Conservation (phyloP, 2,329 filamentous ascomycete genomes). For the Aspergillus pseudoviridinutans region DNA sequence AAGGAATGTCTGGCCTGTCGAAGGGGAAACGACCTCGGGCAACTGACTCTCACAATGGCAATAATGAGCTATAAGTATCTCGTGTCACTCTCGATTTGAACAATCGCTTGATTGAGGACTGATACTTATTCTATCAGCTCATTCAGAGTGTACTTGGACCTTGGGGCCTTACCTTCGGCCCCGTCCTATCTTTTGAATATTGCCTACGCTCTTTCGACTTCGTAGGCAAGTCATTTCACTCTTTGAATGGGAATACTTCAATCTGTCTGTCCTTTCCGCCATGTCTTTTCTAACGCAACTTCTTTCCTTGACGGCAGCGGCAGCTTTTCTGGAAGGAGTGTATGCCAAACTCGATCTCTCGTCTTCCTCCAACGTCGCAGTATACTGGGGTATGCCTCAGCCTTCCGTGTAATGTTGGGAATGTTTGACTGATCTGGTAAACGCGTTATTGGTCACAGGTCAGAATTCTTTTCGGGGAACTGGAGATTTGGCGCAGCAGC, state of each 20-base stretch:
- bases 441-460: conserved; percentile 27
- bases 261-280: neutral
- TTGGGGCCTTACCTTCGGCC: neutral
- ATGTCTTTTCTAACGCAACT: conserved; percentile 27
- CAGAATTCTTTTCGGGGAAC: conserved; percentile 58
- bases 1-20: neutral
- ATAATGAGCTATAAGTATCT: neutral
- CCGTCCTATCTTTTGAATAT: neutral
- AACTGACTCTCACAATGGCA: neutral
- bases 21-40: neutral
- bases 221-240: neutral
- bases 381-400: conserved; percentile 57
- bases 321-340: conserved; percentile 28
- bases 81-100: neutral
- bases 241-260: neutral
- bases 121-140: neutral
- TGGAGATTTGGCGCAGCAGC: conserved; percentile 49
- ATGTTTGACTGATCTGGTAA: neutral
- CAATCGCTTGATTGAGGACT: neutral
- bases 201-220: neutral
- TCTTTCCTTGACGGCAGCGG: conserved; percentile 23
- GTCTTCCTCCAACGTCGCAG: conserved; percentile 54
- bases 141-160: neutral
- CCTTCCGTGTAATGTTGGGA: no score
- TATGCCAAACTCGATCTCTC: conserved; percentile 43